phyloP scores from a whole-genome alignment of 108 stramenopile genomes.

The Ochromonas danica region DNA sequence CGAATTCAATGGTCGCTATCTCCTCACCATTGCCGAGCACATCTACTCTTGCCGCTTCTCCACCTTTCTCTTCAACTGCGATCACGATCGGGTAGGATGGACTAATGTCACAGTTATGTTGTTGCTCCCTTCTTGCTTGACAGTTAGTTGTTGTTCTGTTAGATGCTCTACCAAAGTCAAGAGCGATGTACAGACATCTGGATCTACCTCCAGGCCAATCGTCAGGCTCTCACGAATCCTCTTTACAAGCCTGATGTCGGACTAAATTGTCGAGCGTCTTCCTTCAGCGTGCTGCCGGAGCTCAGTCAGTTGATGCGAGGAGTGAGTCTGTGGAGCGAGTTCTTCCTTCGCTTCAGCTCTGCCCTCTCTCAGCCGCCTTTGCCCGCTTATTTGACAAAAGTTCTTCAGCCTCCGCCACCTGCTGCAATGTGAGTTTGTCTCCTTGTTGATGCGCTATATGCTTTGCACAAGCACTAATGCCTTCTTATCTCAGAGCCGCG shows the following conservation, averaged over 20 bases:
- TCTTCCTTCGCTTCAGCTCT: slow-evolving; percentile 15
- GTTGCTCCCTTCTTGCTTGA: not conserved
- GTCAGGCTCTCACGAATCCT: slow-evolving; percentile 2
- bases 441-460: no score
- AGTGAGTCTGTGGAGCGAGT: slow-evolving; percentile 8
- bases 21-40: slow-evolving; percentile 31
- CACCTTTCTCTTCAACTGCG: slow-evolving; percentile 12
- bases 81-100: slow-evolving; percentile 11
- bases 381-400: not conserved
- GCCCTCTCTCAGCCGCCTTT: not conserved
- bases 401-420: no score
- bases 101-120: not conserved
- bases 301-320: not conserved
- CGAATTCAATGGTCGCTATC: slow-evolving; percentile 3
- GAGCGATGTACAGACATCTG: slow-evolving; percentile 22
- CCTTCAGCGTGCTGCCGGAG: not conserved
- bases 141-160: not conserved
- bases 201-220: slow-evolving; percentile 4
- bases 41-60: slow-evolving; percentile 27
- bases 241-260: not conserved
- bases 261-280: no score
- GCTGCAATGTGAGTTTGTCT: no score
- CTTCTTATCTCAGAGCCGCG: no score
- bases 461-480: no score
- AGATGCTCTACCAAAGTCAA: not conserved